Evolutionary conservation across 1,284 basidiomycete species (phyloP).

Genomic region (Microbotryum silenes-acaulis): DNA sequence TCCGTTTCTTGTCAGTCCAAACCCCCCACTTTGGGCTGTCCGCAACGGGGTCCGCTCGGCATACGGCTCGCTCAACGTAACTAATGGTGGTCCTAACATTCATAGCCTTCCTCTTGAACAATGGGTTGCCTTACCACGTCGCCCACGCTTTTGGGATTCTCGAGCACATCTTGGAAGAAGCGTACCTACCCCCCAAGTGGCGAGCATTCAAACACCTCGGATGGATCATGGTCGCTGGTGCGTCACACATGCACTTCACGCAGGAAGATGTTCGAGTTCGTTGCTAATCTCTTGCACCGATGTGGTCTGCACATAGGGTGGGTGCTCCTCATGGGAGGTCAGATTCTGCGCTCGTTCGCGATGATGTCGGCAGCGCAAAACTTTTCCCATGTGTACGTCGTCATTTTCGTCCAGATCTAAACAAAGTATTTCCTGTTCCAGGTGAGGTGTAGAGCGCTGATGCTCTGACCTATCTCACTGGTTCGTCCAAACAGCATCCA

Average conservation of each 20-base stretch:
- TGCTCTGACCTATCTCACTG: not conserved
- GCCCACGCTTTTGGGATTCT: constrained; percentile 70
- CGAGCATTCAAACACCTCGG: constrained; percentile 30
- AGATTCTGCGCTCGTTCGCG: constrained; percentile 71
- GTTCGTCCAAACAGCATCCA: too few relatives aligned
- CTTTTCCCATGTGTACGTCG: constrained; percentile 66
- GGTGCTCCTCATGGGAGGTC: constrained; percentile 58
- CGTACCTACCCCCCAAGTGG: constrained; percentile 23
- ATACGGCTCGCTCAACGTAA: too few relatives aligned
- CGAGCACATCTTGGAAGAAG: constrained; percentile 63
- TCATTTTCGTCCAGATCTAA: not conserved
- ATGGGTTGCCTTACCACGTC: constrained; percentile 74
- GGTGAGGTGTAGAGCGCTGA: too few relatives aligned
- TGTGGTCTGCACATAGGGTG: constrained; percentile 49
- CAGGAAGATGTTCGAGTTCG: not conserved
- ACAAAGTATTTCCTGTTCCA: not conserved
- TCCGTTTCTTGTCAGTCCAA: constrained; percentile 75
- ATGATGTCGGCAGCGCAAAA: constrained; percentile 93
- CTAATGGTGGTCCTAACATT: not conserved
- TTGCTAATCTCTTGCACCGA: not conserved
- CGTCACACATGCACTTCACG: not conserved
- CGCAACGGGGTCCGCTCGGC: too few relatives aligned
- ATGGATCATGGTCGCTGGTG: constrained; percentile 26
- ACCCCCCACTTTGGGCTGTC: not conserved
- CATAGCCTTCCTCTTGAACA: constrained; percentile 86